Conservation (phyloP, 2,329 filamentous ascomycete genomes). For the Paramyrothecium sp. region DNA sequence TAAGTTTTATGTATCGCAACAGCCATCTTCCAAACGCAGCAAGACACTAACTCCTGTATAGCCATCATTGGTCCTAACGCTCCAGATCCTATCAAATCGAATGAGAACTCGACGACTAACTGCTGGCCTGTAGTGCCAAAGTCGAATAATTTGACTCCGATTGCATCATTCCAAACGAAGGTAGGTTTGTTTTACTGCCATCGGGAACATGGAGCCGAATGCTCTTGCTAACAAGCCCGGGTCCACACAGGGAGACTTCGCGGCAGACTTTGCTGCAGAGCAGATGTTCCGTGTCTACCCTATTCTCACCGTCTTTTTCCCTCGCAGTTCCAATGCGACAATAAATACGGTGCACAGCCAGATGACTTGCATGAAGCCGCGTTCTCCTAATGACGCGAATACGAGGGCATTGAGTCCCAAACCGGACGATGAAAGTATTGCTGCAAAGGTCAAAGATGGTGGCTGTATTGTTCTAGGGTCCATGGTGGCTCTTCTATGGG, state of each 20-base stretch:
- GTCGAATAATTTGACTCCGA: constrained; percentile 3
- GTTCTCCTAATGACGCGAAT: no score
- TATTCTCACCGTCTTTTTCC: constrained; percentile 11
- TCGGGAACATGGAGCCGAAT: background rate
- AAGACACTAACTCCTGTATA: no score
- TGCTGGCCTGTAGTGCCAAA: constrained; percentile 11
- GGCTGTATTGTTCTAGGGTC: no score
- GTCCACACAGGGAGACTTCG: background rate
- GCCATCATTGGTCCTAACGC: constrained; percentile 5
- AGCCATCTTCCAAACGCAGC: background rate
- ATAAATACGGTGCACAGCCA: constrained; percentile 4
- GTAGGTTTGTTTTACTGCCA: background rate
- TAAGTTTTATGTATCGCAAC: background rate
- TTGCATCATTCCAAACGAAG: constrained; percentile 2
- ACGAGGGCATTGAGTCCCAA: no score
- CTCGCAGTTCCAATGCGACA: constrained; percentile 2
- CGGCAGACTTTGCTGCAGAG: background rate
- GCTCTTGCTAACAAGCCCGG: no score
- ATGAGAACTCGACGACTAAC: constrained; percentile 9
- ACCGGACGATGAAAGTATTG: no score
- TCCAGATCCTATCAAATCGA: constrained; percentile 1
- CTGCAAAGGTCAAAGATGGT: no score
- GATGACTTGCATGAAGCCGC: constrained; percentile 12
- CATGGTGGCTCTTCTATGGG: no score
- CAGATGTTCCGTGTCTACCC: background rate